phyloP scores from a whole-genome alignment of 163 green algal genomes.

The Scenedesmus sp. region DNA sequence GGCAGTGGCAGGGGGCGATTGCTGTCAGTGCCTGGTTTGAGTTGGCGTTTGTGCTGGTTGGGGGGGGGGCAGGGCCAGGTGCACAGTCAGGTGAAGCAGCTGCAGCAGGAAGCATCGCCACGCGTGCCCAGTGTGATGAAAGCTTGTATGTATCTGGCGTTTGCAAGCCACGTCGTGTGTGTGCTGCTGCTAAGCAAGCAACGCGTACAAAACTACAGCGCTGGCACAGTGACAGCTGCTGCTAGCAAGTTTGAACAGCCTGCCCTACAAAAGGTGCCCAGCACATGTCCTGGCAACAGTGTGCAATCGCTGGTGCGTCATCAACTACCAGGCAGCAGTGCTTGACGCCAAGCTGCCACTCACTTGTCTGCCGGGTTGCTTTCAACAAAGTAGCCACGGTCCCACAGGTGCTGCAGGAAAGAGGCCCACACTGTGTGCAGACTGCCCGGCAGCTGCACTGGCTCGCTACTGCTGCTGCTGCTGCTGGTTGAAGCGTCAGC shows the following conservation, averaged over 20 bases:
- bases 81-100: neutral
- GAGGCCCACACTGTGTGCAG: neutral
- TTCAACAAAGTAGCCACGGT: conserved; percentile 27
- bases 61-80: neutral
- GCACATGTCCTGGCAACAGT: neutral
- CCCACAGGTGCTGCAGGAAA: conserved; percentile 32
- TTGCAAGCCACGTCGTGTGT: no score
- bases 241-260: neutral
- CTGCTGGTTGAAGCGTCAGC: neutral
- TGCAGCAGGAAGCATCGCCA: neutral
- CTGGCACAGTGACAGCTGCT: neutral
- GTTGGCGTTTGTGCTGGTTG: neutral
- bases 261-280: no score
- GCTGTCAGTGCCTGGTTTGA: no score
- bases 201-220: no score
- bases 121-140: no score
- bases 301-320: neutral
- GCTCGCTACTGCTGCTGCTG: conserved; percentile 10
- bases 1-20: no score
- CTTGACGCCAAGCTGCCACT: neutral
- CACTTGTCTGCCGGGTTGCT: conserved; percentile 3
- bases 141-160: no score
- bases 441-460: neutral
- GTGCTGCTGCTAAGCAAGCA: no score
- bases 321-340: neutral